Conservation (phyloP, 805 yeast genomes). For the Dipodascus geniculatus region DNA sequence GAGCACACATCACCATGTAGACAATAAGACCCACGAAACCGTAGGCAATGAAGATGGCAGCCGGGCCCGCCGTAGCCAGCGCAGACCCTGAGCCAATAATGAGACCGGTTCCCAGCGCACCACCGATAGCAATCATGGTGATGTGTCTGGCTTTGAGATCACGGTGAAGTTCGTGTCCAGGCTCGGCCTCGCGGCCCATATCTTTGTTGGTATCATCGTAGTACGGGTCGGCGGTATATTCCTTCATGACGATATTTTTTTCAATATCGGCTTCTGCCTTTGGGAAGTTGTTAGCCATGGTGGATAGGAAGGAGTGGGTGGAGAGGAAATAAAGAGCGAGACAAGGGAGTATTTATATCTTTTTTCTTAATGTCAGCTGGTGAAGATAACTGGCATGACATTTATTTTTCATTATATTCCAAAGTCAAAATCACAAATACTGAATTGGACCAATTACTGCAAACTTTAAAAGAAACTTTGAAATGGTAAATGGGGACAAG, state of each 20-base stretch:
- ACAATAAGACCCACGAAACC: slow-evolving; percentile 61
- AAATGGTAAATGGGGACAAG: too few relatives aligned
- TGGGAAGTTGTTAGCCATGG: neutral
- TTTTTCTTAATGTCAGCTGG: too few relatives aligned
- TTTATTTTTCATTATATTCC: too few relatives aligned
- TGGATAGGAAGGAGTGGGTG: neutral
- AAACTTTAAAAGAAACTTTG: too few relatives aligned
- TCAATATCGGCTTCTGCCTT: neutral
- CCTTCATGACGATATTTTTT: neutral
- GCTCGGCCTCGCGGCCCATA: slow-evolving; percentile 3
- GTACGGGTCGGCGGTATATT: neutral
- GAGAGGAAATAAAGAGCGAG: neutral
- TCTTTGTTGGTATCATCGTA: slow-evolving; percentile 8
- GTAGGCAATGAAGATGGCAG: slow-evolving; percentile 46
- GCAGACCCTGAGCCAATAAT: slow-evolving; percentile 69
- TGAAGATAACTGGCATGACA: too few relatives aligned
- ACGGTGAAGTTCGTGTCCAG: slow-evolving; percentile 16
- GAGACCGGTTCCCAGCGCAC: slow-evolving; percentile 73
- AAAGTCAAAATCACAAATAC: too few relatives aligned
- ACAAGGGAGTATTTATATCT: neutral
- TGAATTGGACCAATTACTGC: too few relatives aligned
- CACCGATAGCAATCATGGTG: slow-evolving; percentile 71
- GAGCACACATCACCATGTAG: slow-evolving; percentile 52
- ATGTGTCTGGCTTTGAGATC: slow-evolving; percentile 46
- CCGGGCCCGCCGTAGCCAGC: slow-evolving; percentile 56